Base-by-base conservation (phyloP, 768 basidiomycete species). In the Rhodotorula babjevae region DNA sequence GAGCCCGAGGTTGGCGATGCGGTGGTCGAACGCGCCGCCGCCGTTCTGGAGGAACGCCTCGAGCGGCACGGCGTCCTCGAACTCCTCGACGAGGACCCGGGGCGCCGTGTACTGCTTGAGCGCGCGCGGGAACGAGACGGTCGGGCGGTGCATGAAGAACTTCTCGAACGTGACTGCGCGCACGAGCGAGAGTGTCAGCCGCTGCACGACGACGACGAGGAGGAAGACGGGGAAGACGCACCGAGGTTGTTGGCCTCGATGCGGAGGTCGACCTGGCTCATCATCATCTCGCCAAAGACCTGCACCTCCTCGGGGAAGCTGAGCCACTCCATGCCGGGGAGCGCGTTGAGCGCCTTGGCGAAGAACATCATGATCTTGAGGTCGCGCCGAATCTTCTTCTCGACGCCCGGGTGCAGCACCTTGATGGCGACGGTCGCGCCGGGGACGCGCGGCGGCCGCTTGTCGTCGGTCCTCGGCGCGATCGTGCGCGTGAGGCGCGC, bases 221-320 rank as follows among this genome's bases (percentile, higher is more conserved):
- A n/a, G 18, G 31, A 53, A 49, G 25, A 42, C 14, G 7, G 2
- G 14, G 18, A 18, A 15, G 27, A n/a, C 71, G 27, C 5, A 72
- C 71, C 67, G 65, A 99, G 82, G 81, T 98, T 97, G 74, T 90
- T 86, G 0, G 91, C 93, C 80, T 99, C 96, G 71, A 89, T 86
- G 49, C 92, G 85, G 60, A 99, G 83, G 81, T 98, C 93, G 31
- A 98, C 85, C 80, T 99, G 96, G 76, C 88, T 90, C 79, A 87
- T 86, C 96, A 99, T 99, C 93, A 99, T 95, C 46, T 84, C 82
- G 14, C 96, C 96, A 80, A 99, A 99, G 8, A 95, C 92, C 33
- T 87, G 83, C 14, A 98, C 95, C 81, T 99, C 96, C 78, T 99
- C 92, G 0, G 93, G 91, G 27, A 99, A 85, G 14, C 93, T 96